These are phyloP conservation scores for Phyllosticta paracitricarpa DNA, from an alignment of 2,329 filamentous ascomycete genomes.

Conservation along the genomic window DNA sequence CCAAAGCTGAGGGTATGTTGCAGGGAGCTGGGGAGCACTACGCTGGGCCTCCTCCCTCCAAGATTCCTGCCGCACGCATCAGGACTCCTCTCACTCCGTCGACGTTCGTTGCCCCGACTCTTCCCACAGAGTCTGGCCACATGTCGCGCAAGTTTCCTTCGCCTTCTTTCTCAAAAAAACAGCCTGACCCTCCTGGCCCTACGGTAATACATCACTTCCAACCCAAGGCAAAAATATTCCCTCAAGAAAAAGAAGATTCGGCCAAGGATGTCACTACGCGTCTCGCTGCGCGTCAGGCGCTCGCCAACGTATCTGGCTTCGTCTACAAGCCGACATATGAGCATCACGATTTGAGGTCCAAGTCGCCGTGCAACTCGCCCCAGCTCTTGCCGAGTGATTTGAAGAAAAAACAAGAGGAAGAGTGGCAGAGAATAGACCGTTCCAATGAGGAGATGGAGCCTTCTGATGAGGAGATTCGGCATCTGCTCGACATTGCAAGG, in stretches of 20 bases:
- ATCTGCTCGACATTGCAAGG: no score
- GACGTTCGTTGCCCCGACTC: no score
- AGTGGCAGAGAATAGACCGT: background rate
- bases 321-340: constrained; percentile 1
- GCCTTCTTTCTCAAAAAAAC: no score
- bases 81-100: no score
- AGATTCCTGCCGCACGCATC: no score
- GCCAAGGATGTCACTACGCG: background rate
- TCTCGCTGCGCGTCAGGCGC: background rate
- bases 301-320: constrained; percentile 4
- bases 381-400: background rate
- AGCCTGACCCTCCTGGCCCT: no score
- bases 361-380: background rate
- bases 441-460: no score
- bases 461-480: no score
- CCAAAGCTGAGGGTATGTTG: background rate
- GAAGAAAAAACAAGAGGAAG: background rate
- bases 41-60: no score
- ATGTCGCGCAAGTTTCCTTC: no score
- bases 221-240: background rate
- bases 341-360: background rate
- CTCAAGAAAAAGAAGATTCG: background rate
- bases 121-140: no score
- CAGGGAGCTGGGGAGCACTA: background rate
- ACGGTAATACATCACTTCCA: no score